A percentile compares a stretch with the other conserved stretches of the same genome.
Evolutionary conservation across 139 green algal species (phyloP).

Genomic region (Trebouxia sp.): DNA sequence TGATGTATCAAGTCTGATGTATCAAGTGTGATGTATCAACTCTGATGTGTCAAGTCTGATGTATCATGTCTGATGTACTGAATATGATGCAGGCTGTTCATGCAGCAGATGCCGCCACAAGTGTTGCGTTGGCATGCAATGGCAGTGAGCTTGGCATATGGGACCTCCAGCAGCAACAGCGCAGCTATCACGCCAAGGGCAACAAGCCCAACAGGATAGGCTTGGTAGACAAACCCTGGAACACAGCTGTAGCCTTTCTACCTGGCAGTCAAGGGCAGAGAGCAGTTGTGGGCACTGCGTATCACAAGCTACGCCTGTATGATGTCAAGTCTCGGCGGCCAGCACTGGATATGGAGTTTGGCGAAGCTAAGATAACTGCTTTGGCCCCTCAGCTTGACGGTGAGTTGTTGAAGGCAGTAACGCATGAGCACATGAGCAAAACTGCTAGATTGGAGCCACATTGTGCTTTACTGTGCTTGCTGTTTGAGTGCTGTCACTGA

Average conservation of each 20-base stretch:
- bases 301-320: conserved; percentile 54
- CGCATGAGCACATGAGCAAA: too few species aligned
- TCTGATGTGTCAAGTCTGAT: too few species aligned
- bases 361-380: conserved; percentile 13
- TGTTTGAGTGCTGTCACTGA: not conserved
- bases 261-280: conserved; percentile 17
- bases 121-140: conserved; percentile 18
- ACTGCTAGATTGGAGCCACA: too few species aligned
- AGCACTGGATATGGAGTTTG: conserved; percentile 15
- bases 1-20: too few species aligned
- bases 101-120: not conserved
- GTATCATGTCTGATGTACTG: not conserved
- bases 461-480: not conserved
- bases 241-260: conserved; percentile 27
- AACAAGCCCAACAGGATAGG: conserved; percentile 50
- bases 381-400: not conserved
- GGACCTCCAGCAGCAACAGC: not conserved
- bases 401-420: not conserved
- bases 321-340: conserved; percentile 27
- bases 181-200: conserved; percentile 39
- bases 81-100: not conserved
- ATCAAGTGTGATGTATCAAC: too few species aligned
- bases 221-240: conserved; percentile 41
- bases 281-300: conserved; percentile 45
- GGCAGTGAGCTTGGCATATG: conserved; percentile 16